These are phyloP conservation scores for Cercospora sp. DNA, from an alignment of 2,329 filamentous ascomycete genomes.

Conservation along the genomic window DNA sequence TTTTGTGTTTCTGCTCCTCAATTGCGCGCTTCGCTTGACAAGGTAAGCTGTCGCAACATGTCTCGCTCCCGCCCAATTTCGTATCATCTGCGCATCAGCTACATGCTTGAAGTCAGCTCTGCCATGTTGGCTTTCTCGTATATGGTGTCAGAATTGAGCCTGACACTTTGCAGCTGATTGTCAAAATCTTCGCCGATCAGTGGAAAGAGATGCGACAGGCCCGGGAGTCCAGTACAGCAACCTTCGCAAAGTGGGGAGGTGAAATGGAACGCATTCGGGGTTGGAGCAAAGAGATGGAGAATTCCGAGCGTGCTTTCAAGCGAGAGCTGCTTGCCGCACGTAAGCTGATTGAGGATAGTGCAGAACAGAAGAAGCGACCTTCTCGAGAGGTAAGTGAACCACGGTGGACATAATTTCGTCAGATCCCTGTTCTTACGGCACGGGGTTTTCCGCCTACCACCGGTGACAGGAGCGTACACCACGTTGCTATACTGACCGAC, in stretches of 20 bases:
- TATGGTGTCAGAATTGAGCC: background rate
- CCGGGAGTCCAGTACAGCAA: constrained; percentile 62
- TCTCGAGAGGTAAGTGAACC: constrained; percentile 64
- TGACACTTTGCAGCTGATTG: constrained; percentile 57
- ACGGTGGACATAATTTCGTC: background rate
- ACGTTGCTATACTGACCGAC: background rate
- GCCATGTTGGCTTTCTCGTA: background rate
- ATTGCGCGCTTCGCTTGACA: constrained; percentile 79
- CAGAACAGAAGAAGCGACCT: constrained; percentile 70
- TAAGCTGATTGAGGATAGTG: constrained; percentile 76
- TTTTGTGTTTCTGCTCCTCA: constrained; percentile 88
- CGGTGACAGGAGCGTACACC: background rate
- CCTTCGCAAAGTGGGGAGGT: constrained; percentile 65
- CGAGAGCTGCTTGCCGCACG: constrained; percentile 77
- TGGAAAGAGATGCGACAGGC: constrained; percentile 81
- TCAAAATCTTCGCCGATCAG: constrained; percentile 80
- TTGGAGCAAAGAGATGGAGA: constrained; percentile 93
- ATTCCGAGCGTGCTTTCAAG: constrained; percentile 79
- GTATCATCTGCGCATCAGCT: background rate
- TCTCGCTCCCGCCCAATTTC: background rate
- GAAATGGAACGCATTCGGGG: constrained; percentile 92
- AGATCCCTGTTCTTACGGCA: background rate
- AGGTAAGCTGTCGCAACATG: constrained; percentile 38
- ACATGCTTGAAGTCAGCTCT: background rate
- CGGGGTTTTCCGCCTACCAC: background rate